These are phyloP conservation scores for Leishmania major DNA, from an alignment of 208 protist species.

Conservation along the genomic window DNA sequence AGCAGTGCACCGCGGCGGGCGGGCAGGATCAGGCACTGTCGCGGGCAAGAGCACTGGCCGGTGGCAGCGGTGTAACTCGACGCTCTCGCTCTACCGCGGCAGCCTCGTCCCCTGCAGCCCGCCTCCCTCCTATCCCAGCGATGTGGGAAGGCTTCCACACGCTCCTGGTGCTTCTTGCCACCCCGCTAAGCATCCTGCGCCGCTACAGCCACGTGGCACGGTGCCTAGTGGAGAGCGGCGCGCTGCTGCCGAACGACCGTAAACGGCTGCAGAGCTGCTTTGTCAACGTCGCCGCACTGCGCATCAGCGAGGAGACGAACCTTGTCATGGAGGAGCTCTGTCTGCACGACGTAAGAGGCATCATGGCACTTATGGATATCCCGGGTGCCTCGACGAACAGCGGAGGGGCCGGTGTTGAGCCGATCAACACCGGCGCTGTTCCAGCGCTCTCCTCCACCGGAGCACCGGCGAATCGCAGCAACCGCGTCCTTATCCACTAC, in stretches of 20 bases:
- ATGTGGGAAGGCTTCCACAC: constrained; percentile 79
- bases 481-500: constrained; percentile 69
- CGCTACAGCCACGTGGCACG: constrained; percentile 74
- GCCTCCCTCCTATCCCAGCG: constrained; percentile 46
- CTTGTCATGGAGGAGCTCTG: constrained; percentile 67
- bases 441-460: constrained; percentile 16
- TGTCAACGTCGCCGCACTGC: constrained; percentile 42
- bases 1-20: not conserved
- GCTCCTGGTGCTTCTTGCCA: constrained; percentile 66
- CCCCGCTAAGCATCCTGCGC: constrained; percentile 64
- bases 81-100: not conserved
- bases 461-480: constrained; percentile 16
- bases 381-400: constrained; percentile 5
- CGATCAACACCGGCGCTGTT: not conserved
- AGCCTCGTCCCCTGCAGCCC: not conserved
- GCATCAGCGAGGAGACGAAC: constrained; percentile 53
- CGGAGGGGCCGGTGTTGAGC: not conserved
- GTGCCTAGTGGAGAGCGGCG: constrained; percentile 65
- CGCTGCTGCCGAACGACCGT: constrained; percentile 34
- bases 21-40: not conserved
- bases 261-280: constrained; percentile 52
- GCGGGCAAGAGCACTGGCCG: not conserved
- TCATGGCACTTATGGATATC: constrained; percentile 65
- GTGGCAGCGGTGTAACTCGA: constrained; percentile 4
- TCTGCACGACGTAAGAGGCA: constrained; percentile 53